phyloP scores from a whole-genome alignment of 441 rosid species.

The Adansonia madagascariensis region DNA sequence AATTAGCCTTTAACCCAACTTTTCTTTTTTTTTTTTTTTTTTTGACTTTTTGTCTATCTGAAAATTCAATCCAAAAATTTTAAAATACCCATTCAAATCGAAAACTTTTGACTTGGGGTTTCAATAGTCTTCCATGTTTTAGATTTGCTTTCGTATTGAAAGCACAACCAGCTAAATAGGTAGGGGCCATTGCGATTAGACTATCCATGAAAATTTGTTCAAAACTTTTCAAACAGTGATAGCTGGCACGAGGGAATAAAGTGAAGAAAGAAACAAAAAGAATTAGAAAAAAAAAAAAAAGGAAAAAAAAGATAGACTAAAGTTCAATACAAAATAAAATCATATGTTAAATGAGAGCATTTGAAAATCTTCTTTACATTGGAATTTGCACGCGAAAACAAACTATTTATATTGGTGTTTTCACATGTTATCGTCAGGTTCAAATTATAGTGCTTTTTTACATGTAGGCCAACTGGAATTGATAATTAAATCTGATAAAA shows the following conservation, averaged over 20 bases:
- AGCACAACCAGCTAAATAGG: neutral
- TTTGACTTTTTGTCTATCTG: neutral
- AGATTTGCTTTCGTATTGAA: neutral
- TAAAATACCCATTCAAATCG: neutral
- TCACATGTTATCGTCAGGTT: neutral
- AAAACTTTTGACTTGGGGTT: neutral
- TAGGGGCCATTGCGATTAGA: neutral
- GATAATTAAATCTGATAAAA: no score
- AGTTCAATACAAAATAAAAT: neutral
- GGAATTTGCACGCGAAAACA: neutral
- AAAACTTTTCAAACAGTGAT: neutral
- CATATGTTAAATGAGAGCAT: constrained; percentile 1
- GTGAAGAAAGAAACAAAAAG: neutral
- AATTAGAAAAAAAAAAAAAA: no score
- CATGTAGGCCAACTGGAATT: no score
- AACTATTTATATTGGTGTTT: neutral
- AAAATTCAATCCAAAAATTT: neutral
- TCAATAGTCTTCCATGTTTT: neutral
- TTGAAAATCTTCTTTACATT: neutral
- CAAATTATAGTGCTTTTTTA: no score
- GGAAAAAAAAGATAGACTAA: neutral
- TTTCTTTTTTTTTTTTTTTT: neutral
- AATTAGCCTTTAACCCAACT: neutral
- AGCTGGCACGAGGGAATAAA: constrained; percentile 12
- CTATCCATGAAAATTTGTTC: constrained; percentile 1